Conservation (phyloP, 805 yeast species). For the Spathaspora gorwiae region DNA sequence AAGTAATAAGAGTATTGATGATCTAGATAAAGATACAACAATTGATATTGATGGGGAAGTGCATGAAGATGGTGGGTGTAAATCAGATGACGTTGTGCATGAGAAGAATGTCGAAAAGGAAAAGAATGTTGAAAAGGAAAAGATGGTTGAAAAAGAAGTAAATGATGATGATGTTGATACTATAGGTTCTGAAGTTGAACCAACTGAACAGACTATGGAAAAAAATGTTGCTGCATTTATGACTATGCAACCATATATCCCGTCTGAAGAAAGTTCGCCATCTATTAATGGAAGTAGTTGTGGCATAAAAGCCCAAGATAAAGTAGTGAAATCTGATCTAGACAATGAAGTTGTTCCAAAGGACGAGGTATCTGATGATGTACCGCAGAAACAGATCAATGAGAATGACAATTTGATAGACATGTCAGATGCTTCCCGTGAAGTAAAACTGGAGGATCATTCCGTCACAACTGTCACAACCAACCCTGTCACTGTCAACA, state of each 20-base stretch:
- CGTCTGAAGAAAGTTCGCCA: conserved; percentile 1
- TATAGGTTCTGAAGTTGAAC: background rate
- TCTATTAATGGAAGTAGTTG: background rate
- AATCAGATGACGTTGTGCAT: too few species aligned
- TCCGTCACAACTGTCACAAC: background rate
- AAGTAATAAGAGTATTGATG: background rate
- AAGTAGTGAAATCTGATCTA: too few species aligned
- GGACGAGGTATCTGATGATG: background rate
- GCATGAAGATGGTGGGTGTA: background rate
- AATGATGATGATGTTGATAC: background rate
- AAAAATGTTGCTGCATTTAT: conserved; percentile 6
- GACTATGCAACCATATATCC: conserved; percentile 19
- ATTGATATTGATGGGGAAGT: background rate
- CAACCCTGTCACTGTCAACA: background rate
- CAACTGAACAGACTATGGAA: background rate
- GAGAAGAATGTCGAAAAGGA: background rate
- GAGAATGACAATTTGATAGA: conserved; percentile 6
- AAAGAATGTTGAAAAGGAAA: background rate
- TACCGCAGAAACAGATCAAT: background rate
- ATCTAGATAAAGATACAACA: background rate
- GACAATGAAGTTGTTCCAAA: background rate
- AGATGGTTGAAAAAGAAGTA: background rate
- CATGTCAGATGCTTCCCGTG: conserved; percentile 1
- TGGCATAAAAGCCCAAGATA: too few species aligned
- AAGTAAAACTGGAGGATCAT: background rate